Base-by-base conservation (phyloP, 768 basidiomycete species). In the Phlebiopsis flavidoalba region DNA sequence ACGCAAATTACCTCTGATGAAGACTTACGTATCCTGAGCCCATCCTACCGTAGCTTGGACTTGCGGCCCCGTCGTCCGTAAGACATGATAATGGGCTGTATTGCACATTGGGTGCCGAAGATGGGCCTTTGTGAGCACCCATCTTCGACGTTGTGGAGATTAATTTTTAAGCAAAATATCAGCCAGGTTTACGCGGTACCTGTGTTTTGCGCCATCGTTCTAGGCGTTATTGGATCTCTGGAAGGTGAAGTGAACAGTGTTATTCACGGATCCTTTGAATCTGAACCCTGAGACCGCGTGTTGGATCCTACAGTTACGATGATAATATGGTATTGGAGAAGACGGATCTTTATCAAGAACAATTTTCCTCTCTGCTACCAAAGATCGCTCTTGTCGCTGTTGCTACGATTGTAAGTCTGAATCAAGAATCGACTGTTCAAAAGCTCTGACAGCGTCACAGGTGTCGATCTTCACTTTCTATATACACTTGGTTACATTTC, bases 201-300 rank as follows among this genome's bases (percentile, higher is more conserved):
- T 5, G 68, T 76, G 12, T 83, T 81, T 60, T 83, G 80, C 59
- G 71, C 76, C 51, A 65, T 71, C 40, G 61, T 79, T 3, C 65
- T 81, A 58, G 54, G 69, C 22, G 55, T 79, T 40, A 76, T 82
- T 22, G 62, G 80, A 24, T 58, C 69, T 51, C 73, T 86, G 43
- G 82, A 84, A 74, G 67, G 84, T 84, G 58, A 24, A 68, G 84
- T 84, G 58, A 24, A 65, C 33, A 36, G 3, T 43, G 21, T 15
- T 31, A 49, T 21, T 21, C 2, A 2, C 7, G 22, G 6, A 60
- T 43, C 60, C 51, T 40, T 31, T 48, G 19, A 35, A 21, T 11
- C 24, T 31, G n/a, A 60, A 47, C 36, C 45, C 22, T 15, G 52
- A 49, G 46, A 64, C 54, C 31, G 62, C 57, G 6, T 49, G 50